These are phyloP conservation scores for Olyra latifolia DNA, from an alignment of 176 grass and related monocot genomes.

Conservation along the genomic window DNA sequence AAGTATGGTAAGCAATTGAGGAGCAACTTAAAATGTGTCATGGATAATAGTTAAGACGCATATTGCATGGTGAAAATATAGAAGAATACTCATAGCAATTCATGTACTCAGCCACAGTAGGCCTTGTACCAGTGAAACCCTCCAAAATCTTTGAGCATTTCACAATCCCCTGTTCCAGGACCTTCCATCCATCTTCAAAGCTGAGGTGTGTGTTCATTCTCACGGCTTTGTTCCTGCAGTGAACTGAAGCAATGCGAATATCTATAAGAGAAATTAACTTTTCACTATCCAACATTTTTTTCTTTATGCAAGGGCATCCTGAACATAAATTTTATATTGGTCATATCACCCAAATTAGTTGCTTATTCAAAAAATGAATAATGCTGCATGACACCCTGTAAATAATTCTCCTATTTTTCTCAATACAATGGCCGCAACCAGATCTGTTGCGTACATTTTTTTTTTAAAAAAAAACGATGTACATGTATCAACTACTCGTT, in stretches of 20 bases:
- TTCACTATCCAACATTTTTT: background rate
- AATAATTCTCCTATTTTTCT: background rate
- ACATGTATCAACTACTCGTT: background rate
- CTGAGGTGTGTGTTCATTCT: slow-evolving; percentile 39
- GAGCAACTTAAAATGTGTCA: slow-evolving; percentile 1
- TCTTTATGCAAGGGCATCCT: background rate
- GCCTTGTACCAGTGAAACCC: slow-evolving; percentile 44
- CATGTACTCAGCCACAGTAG: slow-evolving; percentile 54
- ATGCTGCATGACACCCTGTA: background rate
- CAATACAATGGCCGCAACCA: background rate
- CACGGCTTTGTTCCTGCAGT: slow-evolving; percentile 12
- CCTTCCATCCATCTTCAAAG: slow-evolving; percentile 61
- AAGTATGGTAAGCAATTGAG: background rate
- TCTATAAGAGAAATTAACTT: background rate
- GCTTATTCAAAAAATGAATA: background rate
- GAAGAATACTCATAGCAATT: slow-evolving; percentile 54
- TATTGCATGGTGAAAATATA: slow-evolving; percentile 1
- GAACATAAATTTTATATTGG: background rate
- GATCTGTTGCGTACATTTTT: background rate
- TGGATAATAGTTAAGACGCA: slow-evolving; percentile 5
- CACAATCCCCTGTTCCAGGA: slow-evolving; percentile 56
- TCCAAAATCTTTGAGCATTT: slow-evolving; percentile 68
- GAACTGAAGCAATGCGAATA: slow-evolving; percentile 12
- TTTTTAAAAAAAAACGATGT: background rate
- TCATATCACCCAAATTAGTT: slow-evolving; percentile 1